Conservation (phyloP, 169 alveolate species). For the Cystoisospora suis region DNA sequence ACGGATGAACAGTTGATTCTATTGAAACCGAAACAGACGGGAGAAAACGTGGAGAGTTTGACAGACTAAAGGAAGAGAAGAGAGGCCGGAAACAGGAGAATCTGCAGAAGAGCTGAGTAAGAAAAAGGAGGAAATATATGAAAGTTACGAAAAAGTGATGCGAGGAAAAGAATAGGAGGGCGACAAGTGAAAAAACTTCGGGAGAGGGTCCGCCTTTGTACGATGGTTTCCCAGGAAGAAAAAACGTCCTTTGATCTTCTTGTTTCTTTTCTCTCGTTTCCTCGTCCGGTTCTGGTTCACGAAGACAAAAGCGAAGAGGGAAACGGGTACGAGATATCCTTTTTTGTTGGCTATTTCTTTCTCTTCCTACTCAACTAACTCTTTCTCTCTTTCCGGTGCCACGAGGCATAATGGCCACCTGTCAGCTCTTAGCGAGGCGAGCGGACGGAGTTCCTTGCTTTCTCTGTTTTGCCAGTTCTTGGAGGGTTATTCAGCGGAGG, state of each 20-base stretch:
- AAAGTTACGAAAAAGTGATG: background rate
- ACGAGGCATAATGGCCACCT: too few species aligned
- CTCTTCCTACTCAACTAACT: background rate
- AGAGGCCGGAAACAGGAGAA: background rate
- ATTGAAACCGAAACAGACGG: background rate
- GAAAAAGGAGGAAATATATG: constrained; percentile 35
- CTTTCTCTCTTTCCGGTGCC: background rate
- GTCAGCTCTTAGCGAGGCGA: too few species aligned
- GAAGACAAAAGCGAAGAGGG: background rate
- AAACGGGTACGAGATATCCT: background rate
- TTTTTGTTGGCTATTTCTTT: background rate
- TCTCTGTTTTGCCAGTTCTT: too few species aligned
- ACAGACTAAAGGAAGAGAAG: background rate
- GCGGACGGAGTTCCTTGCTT: too few species aligned
- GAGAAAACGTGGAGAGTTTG: background rate
- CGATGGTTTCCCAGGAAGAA: background rate
- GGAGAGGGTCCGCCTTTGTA: background rate
- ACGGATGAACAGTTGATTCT: background rate
- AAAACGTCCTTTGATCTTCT: background rate
- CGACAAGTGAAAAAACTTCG: background rate
- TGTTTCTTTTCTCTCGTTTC: background rate
- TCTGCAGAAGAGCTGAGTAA: background rate
- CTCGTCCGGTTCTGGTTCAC: background rate
- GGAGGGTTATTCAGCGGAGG: too few species aligned
- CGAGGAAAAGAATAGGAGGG: background rate